A percentile compares a stretch with the other conserved stretches of the same genome.
phyloP scores from a whole-genome alignment of 768 basidiomycete species.

The Kockovaella imperatae region DNA sequence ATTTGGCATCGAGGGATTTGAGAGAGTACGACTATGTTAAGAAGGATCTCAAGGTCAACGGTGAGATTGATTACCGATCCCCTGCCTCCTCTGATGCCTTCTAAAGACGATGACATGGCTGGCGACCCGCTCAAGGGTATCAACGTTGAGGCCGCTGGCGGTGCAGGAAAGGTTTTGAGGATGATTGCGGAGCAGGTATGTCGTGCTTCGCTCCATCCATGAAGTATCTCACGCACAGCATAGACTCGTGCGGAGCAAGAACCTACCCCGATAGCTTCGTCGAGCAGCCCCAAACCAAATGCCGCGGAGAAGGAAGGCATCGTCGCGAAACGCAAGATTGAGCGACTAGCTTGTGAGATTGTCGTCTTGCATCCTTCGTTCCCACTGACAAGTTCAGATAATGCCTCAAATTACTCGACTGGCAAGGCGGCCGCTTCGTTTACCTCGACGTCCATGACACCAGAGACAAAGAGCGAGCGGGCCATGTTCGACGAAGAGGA shows the following conservation, averaged over 20 bases:
- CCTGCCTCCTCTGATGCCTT: not conserved
- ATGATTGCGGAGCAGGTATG: slow-evolving; percentile 45
- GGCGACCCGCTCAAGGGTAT: slow-evolving; percentile 44
- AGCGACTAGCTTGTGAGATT: slow-evolving; percentile 34
- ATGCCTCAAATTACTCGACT: slow-evolving; percentile 49
- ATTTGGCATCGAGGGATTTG: slow-evolving; percentile 44
- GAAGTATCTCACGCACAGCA: slow-evolving; percentile 3
- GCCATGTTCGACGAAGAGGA: slow-evolving; percentile 99
- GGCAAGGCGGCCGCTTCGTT: slow-evolving; percentile 86
- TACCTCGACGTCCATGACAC: slow-evolving; percentile 84
- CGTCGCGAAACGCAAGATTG: slow-evolving; percentile 29
- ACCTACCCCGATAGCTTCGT: slow-evolving; percentile 5
- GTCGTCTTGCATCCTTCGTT: not conserved
- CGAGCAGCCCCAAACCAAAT: not conserved
- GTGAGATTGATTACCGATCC: slow-evolving; percentile 13
- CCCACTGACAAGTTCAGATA: slow-evolving; percentile 44
- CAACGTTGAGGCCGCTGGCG: slow-evolving; percentile 47
- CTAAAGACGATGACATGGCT: slow-evolving; percentile 36
- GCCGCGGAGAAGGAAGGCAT: slow-evolving; percentile 35
- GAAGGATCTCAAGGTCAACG: slow-evolving; percentile 41
- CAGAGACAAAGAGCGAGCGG: slow-evolving; percentile 62
- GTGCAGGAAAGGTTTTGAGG: slow-evolving; percentile 44
- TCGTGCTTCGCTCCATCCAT: not conserved
- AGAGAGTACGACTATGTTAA: slow-evolving; percentile 48
- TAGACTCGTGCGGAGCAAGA: slow-evolving; percentile 25